These are phyloP conservation scores for Saturnispora sekii DNA, from an alignment of 805 yeast species.

Conservation along the genomic window DNA sequence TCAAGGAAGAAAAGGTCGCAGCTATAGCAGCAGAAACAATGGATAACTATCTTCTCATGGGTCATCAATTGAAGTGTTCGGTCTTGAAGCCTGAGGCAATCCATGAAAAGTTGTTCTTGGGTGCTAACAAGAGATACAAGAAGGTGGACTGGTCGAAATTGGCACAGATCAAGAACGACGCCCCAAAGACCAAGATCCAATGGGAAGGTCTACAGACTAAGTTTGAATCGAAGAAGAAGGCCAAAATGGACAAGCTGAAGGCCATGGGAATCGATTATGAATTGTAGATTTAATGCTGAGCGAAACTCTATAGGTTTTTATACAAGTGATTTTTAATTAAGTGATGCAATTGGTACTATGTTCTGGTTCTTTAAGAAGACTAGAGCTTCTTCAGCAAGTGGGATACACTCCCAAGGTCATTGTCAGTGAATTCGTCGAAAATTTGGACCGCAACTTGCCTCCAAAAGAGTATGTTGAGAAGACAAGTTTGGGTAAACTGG, in stretches of 20 bases:
- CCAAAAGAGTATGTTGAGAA: slow-evolving; percentile 44
- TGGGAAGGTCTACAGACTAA: slow-evolving; percentile 46
- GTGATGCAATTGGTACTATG: slow-evolving; percentile 50
- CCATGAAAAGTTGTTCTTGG: slow-evolving; percentile 49
- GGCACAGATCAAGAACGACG: slow-evolving; percentile 43
- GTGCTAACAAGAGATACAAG: slow-evolving; percentile 45
- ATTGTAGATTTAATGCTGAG: slow-evolving; percentile 8
- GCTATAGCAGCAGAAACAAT: slow-evolving; percentile 86
- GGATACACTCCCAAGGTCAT: slow-evolving; percentile 40
- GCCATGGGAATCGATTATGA: slow-evolving; percentile 51
- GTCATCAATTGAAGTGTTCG: slow-evolving; percentile 65
- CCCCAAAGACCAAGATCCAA: slow-evolving; percentile 44
- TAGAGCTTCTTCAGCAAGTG: slow-evolving; percentile 56
- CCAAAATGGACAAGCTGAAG: slow-evolving; percentile 41
- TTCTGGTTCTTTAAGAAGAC: slow-evolving; percentile 75
- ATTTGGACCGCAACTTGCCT: slow-evolving; percentile 31
- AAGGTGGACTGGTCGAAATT: slow-evolving; percentile 52
- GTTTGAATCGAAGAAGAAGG: slow-evolving; percentile 32
- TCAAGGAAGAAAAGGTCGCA: slow-evolving; percentile 65
- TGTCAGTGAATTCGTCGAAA: slow-evolving; percentile 68
- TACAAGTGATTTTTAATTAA: slow-evolving; percentile 13
- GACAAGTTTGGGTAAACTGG: slow-evolving; percentile 63
- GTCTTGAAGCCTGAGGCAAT: slow-evolving; percentile 47
- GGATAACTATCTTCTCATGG: slow-evolving; percentile 87
- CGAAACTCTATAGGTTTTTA: slow-evolving; percentile 7